Base-by-base conservation (phyloP, 164 flowering plant genomes). In the Pachysandra terminalis region DNA sequence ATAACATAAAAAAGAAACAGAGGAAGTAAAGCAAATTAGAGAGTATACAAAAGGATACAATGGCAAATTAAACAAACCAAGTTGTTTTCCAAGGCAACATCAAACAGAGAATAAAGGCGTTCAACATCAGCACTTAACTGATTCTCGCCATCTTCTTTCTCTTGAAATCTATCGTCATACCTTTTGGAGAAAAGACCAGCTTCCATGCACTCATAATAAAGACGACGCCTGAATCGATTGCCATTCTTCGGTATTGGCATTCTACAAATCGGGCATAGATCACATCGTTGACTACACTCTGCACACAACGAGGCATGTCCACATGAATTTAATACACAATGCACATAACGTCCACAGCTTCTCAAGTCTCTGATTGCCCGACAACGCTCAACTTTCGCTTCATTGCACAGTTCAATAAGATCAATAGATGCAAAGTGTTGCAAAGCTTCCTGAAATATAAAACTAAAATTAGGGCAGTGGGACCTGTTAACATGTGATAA, bases 341-440 rank as follows among this genome's bases (percentile, higher is more conserved):
- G 80, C 27, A 96, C 99, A 75, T 59, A 65, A 54, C 98, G 91
- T 2, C 98, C 96, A 75, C 99, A 96, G 73, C 97, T 90, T 63
- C 98, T 82, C 76, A 95, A 77, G 77, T 95, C 98, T 78, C 97
- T 84, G 26, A 88, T 85, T 9, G 99, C 99, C 19, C 99, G 87
- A 68, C 99, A 96, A 7, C 69, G 79, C 79, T 96, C 98, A 69
- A 93, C 71, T 81, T 93, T 96, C 22, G 98, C 98, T 76, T 96
- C 97, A 60, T 85, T 85, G 77, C 95, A 85, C 74, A 96, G 75
- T 27, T 96, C 96, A 74, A 89, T 77, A 57, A 90, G 90, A 76
- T 96, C 96, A 72, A 87, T 85, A 15, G 87, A 79, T 55, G 98
- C 96, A 74, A 96, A 73, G 71, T 78, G 96, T 59, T 77, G 71